Conservation (phyloP, 257 asterid genomes). For the Gardenia jasminoides region DNA sequence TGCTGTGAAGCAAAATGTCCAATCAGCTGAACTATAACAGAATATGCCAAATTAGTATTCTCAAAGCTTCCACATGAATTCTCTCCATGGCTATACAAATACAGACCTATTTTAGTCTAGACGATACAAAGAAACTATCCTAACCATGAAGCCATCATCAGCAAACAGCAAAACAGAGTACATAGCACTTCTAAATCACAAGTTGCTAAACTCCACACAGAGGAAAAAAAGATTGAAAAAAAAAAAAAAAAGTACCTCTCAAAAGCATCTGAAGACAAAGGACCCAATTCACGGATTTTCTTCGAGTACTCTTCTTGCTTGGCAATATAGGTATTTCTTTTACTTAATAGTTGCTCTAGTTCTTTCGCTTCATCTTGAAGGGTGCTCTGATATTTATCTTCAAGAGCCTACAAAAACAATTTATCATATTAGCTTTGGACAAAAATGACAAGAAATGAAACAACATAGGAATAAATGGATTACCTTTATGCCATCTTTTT, state of each 20-base stretch:
- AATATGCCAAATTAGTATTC: neutral
- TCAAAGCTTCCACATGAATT: neutral
- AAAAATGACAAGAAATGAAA: slow-evolving; percentile 23
- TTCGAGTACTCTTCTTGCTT: slow-evolving; percentile 94
- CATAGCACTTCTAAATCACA: neutral
- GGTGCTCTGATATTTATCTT: slow-evolving; percentile 70
- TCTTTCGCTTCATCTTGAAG: slow-evolving; percentile 94
- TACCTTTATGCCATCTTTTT: slow-evolving; percentile 78
- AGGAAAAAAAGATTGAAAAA: neutral
- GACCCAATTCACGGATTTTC: slow-evolving; percentile 95
- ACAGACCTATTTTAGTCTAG: neutral
- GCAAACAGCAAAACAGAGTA: neutral
- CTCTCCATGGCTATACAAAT: neutral
- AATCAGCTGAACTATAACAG: neutral
- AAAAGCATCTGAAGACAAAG: slow-evolving; percentile 94
- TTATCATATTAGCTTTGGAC: slow-evolving; percentile 20
- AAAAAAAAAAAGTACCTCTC: slow-evolving; percentile 55
- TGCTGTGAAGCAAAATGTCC: neutral
- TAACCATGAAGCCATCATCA: neutral
- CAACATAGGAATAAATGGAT: slow-evolving; percentile 6
- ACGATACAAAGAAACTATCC: neutral
- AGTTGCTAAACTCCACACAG: neutral
- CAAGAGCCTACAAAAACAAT: slow-evolving; percentile 50
- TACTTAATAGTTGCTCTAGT: slow-evolving; percentile 77
- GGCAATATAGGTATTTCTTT: slow-evolving; percentile 67